phyloP scores from a whole-genome alignment of 2,329 filamentous ascomycete species.

The Aspergillus luchuensis region DNA sequence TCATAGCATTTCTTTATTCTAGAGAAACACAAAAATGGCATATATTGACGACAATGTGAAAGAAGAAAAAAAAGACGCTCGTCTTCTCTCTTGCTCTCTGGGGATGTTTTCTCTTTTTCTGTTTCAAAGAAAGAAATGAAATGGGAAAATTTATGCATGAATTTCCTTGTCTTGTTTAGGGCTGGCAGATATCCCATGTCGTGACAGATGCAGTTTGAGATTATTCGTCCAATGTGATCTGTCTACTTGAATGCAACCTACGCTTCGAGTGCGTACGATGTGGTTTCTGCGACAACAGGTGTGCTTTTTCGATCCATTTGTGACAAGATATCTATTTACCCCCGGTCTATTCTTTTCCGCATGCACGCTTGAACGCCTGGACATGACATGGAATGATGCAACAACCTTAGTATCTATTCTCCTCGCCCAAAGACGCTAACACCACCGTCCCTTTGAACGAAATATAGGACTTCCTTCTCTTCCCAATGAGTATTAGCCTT shows the following conservation, averaged over 20 bases:
- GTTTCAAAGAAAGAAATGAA: constrained; percentile 21
- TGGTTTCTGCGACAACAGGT: constrained; percentile 1
- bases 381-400: not conserved
- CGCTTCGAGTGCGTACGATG: constrained; percentile 8
- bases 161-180: constrained; percentile 44
- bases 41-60: constrained; percentile 27
- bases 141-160: constrained; percentile 39
- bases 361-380: constrained; percentile 9
- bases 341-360: constrained; percentile 10
- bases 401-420: constrained; percentile 45
- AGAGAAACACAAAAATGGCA: constrained; percentile 26
- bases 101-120: constrained; percentile 29
- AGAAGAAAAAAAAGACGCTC: constrained; percentile 25
- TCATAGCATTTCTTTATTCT: constrained; percentile 31
- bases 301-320: not conserved
- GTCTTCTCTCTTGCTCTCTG: constrained; percentile 22
- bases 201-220: constrained; percentile 41
- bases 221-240: constrained; percentile 31
- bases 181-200: constrained; percentile 43
- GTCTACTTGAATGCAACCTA: constrained; percentile 31
- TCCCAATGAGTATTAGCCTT: constrained; percentile 34
- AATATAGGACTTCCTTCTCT: constrained; percentile 77
- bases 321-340: constrained; percentile 8
- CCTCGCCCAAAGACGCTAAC: constrained; percentile 86
- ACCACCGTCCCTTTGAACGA: constrained; percentile 74